Evolutionary conservation across 305 asterid genomes (phyloP), one percentile per base, ranked within the genome.

Genomic region (Fraxinus velutina): DNA sequence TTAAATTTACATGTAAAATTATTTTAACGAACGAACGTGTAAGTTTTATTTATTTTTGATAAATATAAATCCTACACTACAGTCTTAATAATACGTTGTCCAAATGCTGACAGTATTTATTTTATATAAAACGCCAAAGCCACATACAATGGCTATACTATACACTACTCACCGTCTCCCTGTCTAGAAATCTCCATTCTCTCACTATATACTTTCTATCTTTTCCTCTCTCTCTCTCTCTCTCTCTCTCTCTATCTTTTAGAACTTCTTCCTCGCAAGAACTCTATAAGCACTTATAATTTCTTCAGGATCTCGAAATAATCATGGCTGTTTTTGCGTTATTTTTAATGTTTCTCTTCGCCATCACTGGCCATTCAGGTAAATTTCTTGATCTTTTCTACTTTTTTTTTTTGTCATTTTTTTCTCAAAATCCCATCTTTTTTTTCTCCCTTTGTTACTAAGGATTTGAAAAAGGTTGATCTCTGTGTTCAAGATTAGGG

Each of bases 181-280:
- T 37, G 87, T 86, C 88, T 88, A 85, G 91, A 85, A 66, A 74
- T 83, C 87, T 84, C 87, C 85, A 80, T 68, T 83, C 80, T 72
- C 84, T 70, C 19, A 75, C 78, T 27, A 47, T 12, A 13, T 1
- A 21, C 29, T 37, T 27, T 19, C 34, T 57, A 66, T 66, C 17
- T 66, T 27, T 2, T 3, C 34, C 19, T 5, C 1, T 44, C 44
- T 37, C 44, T 37, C 27, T 24, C 27, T 24, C 36, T 60, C 27
- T 24, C 36, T 60, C 73, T 83, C 80, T 47, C 55, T 30, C 73
- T 77, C 73, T 36, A 79, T 55, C 84, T 76, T 76, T 75, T 42
- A 81, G 73, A 66, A 32, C 37, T 9, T 66, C 73, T 47, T 76
- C 80, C 82, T 50, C 73, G 32, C 68, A 74, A 50, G 34, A 79